These are phyloP conservation scores for Talaromyces sp. DNA, from an alignment of 2,329 filamentous ascomycete genomes.

Conservation along the genomic window DNA sequence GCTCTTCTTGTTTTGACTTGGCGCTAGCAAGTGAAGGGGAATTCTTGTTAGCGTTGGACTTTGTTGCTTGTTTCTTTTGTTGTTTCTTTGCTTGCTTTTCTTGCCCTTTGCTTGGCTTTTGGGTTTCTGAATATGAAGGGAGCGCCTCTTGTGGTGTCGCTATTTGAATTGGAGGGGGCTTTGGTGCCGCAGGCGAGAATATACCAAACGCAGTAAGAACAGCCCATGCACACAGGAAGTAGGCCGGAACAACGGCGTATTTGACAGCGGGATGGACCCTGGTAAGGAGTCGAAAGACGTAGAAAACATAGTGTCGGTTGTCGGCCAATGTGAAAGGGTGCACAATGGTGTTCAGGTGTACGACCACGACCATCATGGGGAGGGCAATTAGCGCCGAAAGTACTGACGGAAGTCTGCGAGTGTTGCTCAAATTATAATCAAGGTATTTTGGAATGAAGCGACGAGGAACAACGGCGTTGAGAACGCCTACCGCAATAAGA, in stretches of 20 bases:
- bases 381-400: conserved; percentile 36
- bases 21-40: not conserved
- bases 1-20: conserved; percentile 17
- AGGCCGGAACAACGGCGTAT: conserved; percentile 65
- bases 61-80: conserved; percentile 25
- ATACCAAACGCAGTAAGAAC: conserved; percentile 61
- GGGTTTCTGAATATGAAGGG: conserved; percentile 19
- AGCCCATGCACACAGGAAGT: conserved; percentile 66
- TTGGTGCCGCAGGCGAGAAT: conserved; percentile 23
- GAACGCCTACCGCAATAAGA: conserved; percentile 59
- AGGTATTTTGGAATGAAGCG: conserved; percentile 33
- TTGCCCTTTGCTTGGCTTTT: conserved; percentile 22
- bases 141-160: conserved; percentile 20
- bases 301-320: conserved; percentile 96
- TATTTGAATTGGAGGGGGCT: not conserved
- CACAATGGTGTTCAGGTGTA: conserved; percentile 84
- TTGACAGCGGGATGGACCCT: conserved; percentile 60
- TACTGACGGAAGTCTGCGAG: conserved; percentile 38
- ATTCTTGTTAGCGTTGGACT: conserved; percentile 23
- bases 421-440: conserved; percentile 32
- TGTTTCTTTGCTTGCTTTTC: conserved; percentile 24
- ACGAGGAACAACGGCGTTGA: conserved; percentile 37
- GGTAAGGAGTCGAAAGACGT: conserved; percentile 83
- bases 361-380: conserved; percentile 46
- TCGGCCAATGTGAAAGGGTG: conserved; percentile 96